These are phyloP conservation scores for Draba incana DNA, from an alignment of 345 rosid genomes.

Conservation along the genomic window DNA sequence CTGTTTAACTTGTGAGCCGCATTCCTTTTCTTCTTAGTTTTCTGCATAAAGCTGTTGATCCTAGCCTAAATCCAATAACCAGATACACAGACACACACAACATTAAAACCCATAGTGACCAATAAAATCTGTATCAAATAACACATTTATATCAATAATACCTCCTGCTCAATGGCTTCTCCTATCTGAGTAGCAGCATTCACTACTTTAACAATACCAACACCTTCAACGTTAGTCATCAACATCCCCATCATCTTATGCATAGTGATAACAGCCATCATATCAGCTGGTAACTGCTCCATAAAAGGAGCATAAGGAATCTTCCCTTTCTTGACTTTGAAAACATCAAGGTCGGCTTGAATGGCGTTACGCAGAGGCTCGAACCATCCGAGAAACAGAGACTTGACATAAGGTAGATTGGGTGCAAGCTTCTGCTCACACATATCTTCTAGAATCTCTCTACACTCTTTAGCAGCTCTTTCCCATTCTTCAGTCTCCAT, in stretches of 20 bases:
- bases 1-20: slow-evolving; percentile 34
- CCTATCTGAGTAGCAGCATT: slow-evolving; percentile 83
- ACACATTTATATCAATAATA: slow-evolving; percentile 12
- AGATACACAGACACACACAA: neutral
- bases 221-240: slow-evolving; percentile 64
- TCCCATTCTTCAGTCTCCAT: slow-evolving; percentile 97
- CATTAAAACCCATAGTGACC: slow-evolving; percentile 26
- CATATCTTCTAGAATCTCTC: slow-evolving; percentile 81
- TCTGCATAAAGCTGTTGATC: slow-evolving; percentile 72
- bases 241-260: slow-evolving; percentile 85
- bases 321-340: slow-evolving; percentile 45
- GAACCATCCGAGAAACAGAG: slow-evolving; percentile 93
- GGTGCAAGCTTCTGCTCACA: slow-evolving; percentile 98
- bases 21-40: slow-evolving; percentile 59
- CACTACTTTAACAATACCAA: slow-evolving; percentile 68
- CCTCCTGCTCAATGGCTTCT: slow-evolving; percentile 97
- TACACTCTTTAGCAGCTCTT: slow-evolving; percentile 81
- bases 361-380: slow-evolving; percentile 88
- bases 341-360: slow-evolving; percentile 64
- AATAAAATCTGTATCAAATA: neutral
- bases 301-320: slow-evolving; percentile 56
- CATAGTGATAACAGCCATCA: slow-evolving; percentile 96
- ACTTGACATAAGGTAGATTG: slow-evolving; percentile 82
- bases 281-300: slow-evolving; percentile 67
- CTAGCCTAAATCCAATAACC: slow-evolving; percentile 56